Evolutionary conservation across 1,284 basidiomycete species (phyloP).

Genomic region (Rhodotorula mucilaginosa): DNA sequence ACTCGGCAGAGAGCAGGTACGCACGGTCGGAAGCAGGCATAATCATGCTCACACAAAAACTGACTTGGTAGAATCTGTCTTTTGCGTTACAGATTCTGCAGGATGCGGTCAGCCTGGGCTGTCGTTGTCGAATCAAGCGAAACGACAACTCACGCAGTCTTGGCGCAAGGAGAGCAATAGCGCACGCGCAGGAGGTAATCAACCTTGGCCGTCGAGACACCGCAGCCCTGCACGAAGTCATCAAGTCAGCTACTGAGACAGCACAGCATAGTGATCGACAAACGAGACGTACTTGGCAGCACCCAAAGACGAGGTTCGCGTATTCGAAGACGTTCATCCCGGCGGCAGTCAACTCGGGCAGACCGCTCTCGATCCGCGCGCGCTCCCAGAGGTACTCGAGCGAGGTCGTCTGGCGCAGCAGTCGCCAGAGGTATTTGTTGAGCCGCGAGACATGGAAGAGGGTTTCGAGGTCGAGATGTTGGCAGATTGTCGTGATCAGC

Average conservation of each 20-base stretch:
- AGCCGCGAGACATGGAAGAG: slow-evolving; percentile 5
- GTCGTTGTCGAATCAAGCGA: no score
- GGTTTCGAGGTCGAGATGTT: slow-evolving; percentile 4
- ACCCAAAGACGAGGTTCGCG: background rate
- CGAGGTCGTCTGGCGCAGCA: slow-evolving; percentile 3
- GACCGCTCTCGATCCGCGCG: slow-evolving; percentile 12
- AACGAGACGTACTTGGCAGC: background rate
- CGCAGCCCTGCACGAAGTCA: background rate
- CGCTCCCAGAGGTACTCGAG: slow-evolving; percentile 1
- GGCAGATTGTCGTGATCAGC: background rate
- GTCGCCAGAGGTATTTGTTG: background rate
- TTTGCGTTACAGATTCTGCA: no score
- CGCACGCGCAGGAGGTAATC: slow-evolving; percentile 5
- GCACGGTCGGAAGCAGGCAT: no score
- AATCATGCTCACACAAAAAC: no score
- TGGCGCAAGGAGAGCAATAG: background rate
- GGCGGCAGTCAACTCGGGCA: background rate
- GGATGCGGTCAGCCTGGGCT: no score
- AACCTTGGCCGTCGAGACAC: slow-evolving; percentile 2
- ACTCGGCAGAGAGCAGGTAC: no score
- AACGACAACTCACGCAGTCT: no score
- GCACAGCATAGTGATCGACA: no score
- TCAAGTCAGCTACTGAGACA: background rate
- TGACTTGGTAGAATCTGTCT: no score
- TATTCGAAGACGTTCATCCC: background rate